These are phyloP conservation scores for Chalciporus piperatus DNA, from an alignment of 768 basidiomycete genomes.

Conservation along the genomic window DNA sequence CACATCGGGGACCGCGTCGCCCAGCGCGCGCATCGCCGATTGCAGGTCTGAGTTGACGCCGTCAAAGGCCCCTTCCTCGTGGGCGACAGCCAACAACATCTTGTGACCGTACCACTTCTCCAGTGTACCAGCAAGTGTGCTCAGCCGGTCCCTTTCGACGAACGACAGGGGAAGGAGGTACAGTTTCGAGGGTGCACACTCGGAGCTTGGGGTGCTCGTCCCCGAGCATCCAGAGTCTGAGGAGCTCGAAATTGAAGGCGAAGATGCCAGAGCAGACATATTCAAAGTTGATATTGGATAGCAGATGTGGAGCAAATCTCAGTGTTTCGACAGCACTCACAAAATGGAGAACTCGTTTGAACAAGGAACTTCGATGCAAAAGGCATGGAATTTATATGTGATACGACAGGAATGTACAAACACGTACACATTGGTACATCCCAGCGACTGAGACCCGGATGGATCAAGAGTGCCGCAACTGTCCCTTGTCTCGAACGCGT, in stretches of 20 bases:
- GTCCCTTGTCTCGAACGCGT: no score
- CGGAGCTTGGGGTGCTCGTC: slow-evolving; percentile 25
- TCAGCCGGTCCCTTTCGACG: slow-evolving; percentile 11
- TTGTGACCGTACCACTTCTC: slow-evolving; percentile 29
- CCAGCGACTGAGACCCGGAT: neutral
- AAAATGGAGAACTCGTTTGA: neutral
- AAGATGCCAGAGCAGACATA: slow-evolving; percentile 20
- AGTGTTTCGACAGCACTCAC: neutral
- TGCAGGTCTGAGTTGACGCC: slow-evolving; percentile 6
- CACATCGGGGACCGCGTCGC: slow-evolving; percentile 12
- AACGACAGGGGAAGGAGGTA: slow-evolving; percentile 25
- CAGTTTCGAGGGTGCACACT: slow-evolving; percentile 16
- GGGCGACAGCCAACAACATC: slow-evolving; percentile 22
- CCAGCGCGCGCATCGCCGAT: slow-evolving; percentile 5
- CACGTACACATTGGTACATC: slow-evolving; percentile 15
- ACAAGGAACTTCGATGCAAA: neutral
- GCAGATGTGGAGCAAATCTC: no score
- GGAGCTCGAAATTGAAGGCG: slow-evolving; percentile 5
- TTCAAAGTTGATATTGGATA: no score
- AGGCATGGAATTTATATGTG: slow-evolving; percentile 25
- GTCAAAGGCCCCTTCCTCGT: slow-evolving; percentile 1
- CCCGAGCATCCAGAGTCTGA: slow-evolving; percentile 19
- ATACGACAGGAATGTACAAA: slow-evolving; percentile 17
- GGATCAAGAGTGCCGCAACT: no score
- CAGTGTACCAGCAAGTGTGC: slow-evolving; percentile 18